Base-by-base conservation (phyloP, 192 early-diverging fungal genomes). In the Phycomyces nitens region DNA sequence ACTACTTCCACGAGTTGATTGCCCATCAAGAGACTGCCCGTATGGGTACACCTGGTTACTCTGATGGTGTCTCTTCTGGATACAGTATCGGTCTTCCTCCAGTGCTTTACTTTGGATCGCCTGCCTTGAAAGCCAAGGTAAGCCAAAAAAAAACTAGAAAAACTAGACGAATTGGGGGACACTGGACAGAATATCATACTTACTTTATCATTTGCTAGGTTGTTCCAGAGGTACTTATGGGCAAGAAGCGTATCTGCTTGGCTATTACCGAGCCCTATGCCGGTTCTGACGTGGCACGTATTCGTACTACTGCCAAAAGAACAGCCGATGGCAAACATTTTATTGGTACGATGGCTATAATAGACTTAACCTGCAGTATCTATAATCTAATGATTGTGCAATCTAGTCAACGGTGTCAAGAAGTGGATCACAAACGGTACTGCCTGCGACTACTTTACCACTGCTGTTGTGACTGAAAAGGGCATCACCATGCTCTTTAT, bases 381-480 rank as follows among this genome's bases (percentile, higher is more conserved):
- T n/a, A n/a, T n/a, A n/a, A 34, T 34, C 7, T 34, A 34, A 34
- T 34, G 7, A 34, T 34, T 34, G 3, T 34, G 7, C 29, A 5
- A 7, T 84, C 85, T 90, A 59, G 85, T 90, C 53, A 93, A 93
- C 53, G 92, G 92, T 26, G 89, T 88, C 58, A 93, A 93, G 80
- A 91, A 89, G 73, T 92, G 89, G 88, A 82, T 88, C 62, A 89
- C 88, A 34, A 91, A 89, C 75, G 89, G 90, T 65, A 77, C 73
- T n/a, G 91, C 87, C 73, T 27, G 20, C 21, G 71, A 73, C 21
- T 73, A 73, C 56, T 67, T 73, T 51, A 67, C 60, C 47, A 56
- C 58, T 47, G 71, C 71, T 26, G 71, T 66, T 20, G 29, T 44
- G 15, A 73, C 71, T 41, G 65, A 66, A 20, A 68, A 68, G 47